Conservation (phyloP, 2,329 filamentous ascomycete genomes). For the Periconia macrospinosa region DNA sequence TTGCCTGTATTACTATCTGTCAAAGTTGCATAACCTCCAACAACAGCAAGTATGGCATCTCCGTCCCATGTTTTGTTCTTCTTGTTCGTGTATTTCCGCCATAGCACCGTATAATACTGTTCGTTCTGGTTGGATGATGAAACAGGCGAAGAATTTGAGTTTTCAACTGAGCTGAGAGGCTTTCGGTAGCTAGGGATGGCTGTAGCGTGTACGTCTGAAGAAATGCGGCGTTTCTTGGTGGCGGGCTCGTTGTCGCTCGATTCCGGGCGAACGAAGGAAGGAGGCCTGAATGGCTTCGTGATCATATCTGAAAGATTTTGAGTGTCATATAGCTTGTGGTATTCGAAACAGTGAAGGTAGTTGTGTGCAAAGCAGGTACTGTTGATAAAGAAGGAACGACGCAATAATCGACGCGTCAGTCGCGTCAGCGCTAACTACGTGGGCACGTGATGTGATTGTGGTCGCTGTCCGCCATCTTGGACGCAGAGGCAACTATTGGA, state of each 20-base stretch:
- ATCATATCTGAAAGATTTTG: slow-evolving; percentile 7
- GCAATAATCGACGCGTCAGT: no score
- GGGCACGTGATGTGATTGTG: background rate
- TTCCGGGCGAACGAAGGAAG: slow-evolving; percentile 31
- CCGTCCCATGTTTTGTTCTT: slow-evolving; percentile 80
- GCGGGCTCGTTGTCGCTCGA: slow-evolving; percentile 33
- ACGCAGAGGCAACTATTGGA: no score
- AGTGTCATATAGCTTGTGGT: background rate
- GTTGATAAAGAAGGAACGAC: background rate
- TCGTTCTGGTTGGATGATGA: slow-evolving; percentile 28
- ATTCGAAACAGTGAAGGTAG: background rate
- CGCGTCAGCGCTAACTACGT: background rate
- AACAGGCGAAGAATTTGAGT: slow-evolving; percentile 18
- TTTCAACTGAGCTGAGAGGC: slow-evolving; percentile 30
- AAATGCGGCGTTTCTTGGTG: slow-evolving; percentile 47
- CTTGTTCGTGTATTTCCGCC: slow-evolving; percentile 69
- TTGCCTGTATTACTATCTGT: slow-evolving; percentile 63
- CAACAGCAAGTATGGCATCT: slow-evolving; percentile 65
- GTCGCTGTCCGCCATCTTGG: background rate
- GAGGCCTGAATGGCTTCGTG: slow-evolving; percentile 41
- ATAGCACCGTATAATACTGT: slow-evolving; percentile 49
- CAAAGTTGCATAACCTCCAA: slow-evolving; percentile 60
- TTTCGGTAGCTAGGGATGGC: slow-evolving; percentile 28
- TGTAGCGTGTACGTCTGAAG: slow-evolving; percentile 27
- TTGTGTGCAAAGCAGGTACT: background rate